These are phyloP conservation scores for Emmonsia crescens DNA, from an alignment of 2,329 filamentous ascomycete genomes.

Conservation along the genomic window DNA sequence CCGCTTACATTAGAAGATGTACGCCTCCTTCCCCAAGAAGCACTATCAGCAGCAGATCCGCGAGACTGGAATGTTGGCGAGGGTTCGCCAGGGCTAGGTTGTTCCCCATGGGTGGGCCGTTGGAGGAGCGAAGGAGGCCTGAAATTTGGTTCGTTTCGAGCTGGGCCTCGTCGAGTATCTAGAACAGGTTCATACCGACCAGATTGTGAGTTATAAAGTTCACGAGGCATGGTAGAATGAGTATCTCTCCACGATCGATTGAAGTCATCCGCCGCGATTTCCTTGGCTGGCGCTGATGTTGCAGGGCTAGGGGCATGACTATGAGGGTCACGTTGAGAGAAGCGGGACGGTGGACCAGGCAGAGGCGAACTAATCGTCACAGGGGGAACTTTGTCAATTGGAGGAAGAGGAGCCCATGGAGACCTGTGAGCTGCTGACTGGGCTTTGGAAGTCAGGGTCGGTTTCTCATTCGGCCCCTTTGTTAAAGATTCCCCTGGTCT, in stretches of 20 bases:
- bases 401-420: slow-evolving; percentile 80
- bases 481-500: slow-evolving; percentile 34
- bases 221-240: slow-evolving; percentile 50
- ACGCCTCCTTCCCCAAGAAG: slow-evolving; percentile 61
- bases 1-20: slow-evolving; percentile 88
- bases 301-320: slow-evolving; percentile 45
- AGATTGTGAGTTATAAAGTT: slow-evolving; percentile 91
- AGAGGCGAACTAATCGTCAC: slow-evolving; percentile 47
- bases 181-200: slow-evolving; percentile 82
- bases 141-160: slow-evolving; percentile 54
- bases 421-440: slow-evolving; percentile 62
- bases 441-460: slow-evolving; percentile 36
- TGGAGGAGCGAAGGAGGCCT: slow-evolving; percentile 72
- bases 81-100: slow-evolving; percentile 61
- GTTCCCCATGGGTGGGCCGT: slow-evolving; percentile 53
- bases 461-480: slow-evolving; percentile 45
- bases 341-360: slow-evolving; percentile 37
- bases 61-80: slow-evolving; percentile 78
- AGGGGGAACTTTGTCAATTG: slow-evolving; percentile 70
- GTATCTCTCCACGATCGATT: slow-evolving; percentile 70
- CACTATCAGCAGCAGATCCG: slow-evolving; percentile 48
- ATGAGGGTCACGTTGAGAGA: slow-evolving; percentile 46
- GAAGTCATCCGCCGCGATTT: slow-evolving; percentile 91
- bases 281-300: slow-evolving; percentile 51
- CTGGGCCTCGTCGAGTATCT: slow-evolving; percentile 59